Evolutionary conservation across 1,284 basidiomycete species (phyloP), one percentile per base, ranked within the genome.

Genomic region (Trametes hirsuta): DNA sequence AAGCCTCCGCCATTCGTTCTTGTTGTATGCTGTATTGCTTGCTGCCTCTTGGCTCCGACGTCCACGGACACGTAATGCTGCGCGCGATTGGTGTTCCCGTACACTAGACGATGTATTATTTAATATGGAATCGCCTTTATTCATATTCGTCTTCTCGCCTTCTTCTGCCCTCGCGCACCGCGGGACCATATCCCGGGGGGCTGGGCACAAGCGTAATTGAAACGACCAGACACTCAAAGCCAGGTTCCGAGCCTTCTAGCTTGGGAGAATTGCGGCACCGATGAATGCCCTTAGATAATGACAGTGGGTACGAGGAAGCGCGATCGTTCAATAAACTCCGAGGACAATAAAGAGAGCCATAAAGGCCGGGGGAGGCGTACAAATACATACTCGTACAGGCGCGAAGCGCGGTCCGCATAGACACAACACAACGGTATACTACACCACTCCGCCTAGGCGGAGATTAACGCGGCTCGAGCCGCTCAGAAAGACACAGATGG

Each of bases 341-440:
- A 30, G 30, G 30, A 30, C 30, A 30, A 40, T 40, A 12, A 40
- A 40, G 11, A 14, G 42, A 11, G 30, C 8, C 25, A 30, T 12
- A 10, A 30, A 52, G 40, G 24, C 39, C 37, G 40, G 34, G n/a
- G n/a, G 40, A 55, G 6, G 37, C 14, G 34, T 49, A 56, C 47
- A 45, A 45, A 56, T 49, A 50, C 47, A 56, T 44, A 50, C 18
- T 45, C 55, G 47, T 56, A 56, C 55, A 56, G 25, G 18, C 24
- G 40, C 34, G 21, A 21, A 45, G 12, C 55, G 40, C 47, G 41
- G 55, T 56, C 47, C 55, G 24, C 41, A 24, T 35, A 30, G 45
- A 45, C 25, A 49, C 47, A 22, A 50, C 53, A 42, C 21, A 45
- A 53, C 18, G 41, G 55, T 57, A 57, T 46, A 51, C 55, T 51